A percentile compares a stretch with the other conserved stretches of the same genome.
These are phyloP conservation scores for Onygenales sp. DNA, from an alignment of 2,329 filamentous ascomycete species.

Conservation along the genomic window DNA sequence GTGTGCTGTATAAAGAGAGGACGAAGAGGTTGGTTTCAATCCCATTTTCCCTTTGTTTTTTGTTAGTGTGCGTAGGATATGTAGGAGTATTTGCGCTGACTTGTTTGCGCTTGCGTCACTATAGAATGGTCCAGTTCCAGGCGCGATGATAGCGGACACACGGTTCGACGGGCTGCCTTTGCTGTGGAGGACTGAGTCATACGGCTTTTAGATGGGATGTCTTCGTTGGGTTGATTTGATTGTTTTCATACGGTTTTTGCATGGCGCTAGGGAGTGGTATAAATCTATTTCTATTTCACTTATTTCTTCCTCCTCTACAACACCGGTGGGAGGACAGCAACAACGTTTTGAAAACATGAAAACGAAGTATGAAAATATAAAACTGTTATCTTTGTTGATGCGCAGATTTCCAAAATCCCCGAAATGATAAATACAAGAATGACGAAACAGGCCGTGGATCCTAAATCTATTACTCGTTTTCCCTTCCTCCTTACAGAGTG, in stretches of 20 bases:
- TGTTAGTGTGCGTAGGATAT: conserved; percentile 3
- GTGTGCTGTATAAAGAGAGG: conserved; percentile 93
- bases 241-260: conserved; percentile 7
- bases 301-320: neutral
- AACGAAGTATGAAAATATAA: too few species aligned
- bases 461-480: neutral
- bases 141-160: conserved; percentile 54
- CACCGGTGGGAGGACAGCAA: neutral
- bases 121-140: conserved; percentile 97
- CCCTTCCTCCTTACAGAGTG: conserved; percentile 19
- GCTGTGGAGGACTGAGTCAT: neutral
- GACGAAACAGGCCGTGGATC: neutral
- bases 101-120: conserved; percentile 8
- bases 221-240: neutral
- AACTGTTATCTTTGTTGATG: too few species aligned
- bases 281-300: conserved; percentile 15
- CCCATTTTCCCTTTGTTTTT: neutral
- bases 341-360: neutral
- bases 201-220: neutral
- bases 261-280: conserved; percentile 10
- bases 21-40: conserved; percentile 67
- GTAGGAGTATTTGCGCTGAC: neutral
- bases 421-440: neutral
- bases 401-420: neutral
- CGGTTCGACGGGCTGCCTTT: neutral